Conservation (phyloP, 768 basidiomycete genomes). For the Boletus sensibilis region DNA sequence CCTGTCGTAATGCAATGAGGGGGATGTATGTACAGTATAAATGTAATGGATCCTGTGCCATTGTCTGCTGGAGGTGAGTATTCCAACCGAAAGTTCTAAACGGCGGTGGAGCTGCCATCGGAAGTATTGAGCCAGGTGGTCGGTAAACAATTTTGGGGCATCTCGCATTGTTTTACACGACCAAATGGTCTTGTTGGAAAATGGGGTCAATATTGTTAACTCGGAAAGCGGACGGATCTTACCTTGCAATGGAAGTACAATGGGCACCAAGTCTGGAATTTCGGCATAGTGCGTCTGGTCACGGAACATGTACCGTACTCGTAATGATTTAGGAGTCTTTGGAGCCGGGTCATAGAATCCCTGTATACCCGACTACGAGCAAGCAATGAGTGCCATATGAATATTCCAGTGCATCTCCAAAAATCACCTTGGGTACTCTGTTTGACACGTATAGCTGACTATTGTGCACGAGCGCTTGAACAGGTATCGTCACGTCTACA, state of each 20-base stretch:
- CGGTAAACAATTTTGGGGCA: not conserved
- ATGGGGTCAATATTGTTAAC: conserved; percentile 6
- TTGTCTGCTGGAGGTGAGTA: conserved; percentile 8
- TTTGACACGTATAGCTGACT: conserved; percentile 79
- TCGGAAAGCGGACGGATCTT: conserved; percentile 31
- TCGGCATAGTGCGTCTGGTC: conserved; percentile 74
- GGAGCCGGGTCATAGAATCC: conserved; percentile 90
- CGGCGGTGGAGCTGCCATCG: not conserved
- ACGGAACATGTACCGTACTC: conserved; percentile 75
- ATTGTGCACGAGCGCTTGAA: conserved; percentile 78
- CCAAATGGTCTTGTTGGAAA: conserved; percentile 27
- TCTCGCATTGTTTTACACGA: conserved; percentile 17
- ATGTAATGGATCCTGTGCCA: conserved; percentile 24
- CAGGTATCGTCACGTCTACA: conserved; percentile 75
- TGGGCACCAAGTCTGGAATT: conserved; percentile 64
- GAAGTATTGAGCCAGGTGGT: conserved; percentile 1
- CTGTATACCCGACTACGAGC: conserved; percentile 61
- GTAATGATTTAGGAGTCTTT: conserved; percentile 64
- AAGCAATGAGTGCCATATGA: conserved; percentile 3
- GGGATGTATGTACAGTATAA: conserved; percentile 26
- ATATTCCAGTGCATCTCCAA: not conserved
- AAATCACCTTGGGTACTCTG: conserved; percentile 65
- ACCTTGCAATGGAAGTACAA: conserved; percentile 77
- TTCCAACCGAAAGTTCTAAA: not conserved
- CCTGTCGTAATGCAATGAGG: conserved; percentile 25